Conservation (phyloP, 1,284 basidiomycete species). For the Cutaneotrichosporon sp. region DNA sequence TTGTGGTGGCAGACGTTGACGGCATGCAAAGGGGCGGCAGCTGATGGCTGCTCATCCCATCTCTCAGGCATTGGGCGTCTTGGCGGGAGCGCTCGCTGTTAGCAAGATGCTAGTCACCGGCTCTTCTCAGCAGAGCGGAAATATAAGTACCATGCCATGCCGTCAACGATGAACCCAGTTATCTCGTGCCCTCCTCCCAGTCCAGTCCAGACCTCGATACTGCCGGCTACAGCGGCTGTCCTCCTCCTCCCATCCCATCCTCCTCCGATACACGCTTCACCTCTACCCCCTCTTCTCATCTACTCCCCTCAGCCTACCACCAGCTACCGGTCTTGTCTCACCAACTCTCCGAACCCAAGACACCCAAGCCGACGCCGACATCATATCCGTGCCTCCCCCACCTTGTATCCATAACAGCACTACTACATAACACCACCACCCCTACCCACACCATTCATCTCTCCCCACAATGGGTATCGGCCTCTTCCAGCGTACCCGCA, state of each 20-base stretch:
- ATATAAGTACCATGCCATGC: neutral
- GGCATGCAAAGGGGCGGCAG: neutral
- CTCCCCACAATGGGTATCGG: slow-evolving; percentile 17
- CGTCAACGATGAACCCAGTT: neutral
- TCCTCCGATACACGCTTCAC: neutral
- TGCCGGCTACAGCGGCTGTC: neutral
- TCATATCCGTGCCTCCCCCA: too few relatives aligned
- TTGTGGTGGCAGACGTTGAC: neutral
- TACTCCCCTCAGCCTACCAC: too few relatives aligned
- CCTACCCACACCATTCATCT: neutral
- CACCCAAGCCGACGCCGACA: too few relatives aligned
- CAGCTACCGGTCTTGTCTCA: neutral
- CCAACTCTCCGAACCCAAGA: neutral
- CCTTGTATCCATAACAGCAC: neutral
- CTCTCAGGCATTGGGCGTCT: neutral
- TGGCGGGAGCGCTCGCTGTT: neutral
- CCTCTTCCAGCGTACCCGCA: slow-evolving; percentile 19
- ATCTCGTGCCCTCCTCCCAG: neutral
- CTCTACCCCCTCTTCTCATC: neutral
- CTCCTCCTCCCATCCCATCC: neutral
- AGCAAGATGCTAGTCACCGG: neutral
- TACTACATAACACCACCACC: neutral
- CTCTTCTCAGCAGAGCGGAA: neutral
- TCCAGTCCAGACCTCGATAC: neutral
- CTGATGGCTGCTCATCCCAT: neutral